Base-by-base conservation (phyloP, 1,284 basidiomycete genomes). In the Neonothopanus nambi region DNA sequence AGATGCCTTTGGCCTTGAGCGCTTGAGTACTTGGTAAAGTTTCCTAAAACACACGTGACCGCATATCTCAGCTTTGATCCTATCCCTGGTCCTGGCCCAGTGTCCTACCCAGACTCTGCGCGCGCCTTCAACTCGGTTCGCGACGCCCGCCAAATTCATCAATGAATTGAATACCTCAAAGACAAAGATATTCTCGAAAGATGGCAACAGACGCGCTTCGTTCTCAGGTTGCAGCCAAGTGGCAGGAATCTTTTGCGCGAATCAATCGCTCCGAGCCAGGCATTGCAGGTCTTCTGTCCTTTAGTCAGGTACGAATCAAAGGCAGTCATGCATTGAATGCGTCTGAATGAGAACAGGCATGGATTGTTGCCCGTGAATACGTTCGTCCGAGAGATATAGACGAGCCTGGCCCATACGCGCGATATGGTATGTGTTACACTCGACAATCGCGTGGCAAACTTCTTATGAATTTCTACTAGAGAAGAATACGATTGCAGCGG, bases 231-330 rank as follows among this genome's bases (percentile, higher is more conserved):
- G 77, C 79, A n/a, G 71, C 78, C 3, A 87, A 87, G 70, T 90
- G 87, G 87, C 82, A 87, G 58, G 78, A 84, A 26, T 75, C 84
- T 0, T 89, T 89, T 63, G 68, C 73, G 17, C 78, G 84, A 18
- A 71, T 90, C 46, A 90, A 90, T 62, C 75, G 78, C 21, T 70
- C 71, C 9, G 73, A 84, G 43, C 79, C 79, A 41, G 87, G 87
- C 5, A 87, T 89, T 54, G 69, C 80, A 9, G 87, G 88, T 9
- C 73, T 90, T 8, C 70, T 89, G 63, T 67, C 70, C 3, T 87
- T 86, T 65, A 86, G 83, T 58, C 75, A 85, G 67, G 87, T 85
- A 61, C 45, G 72, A 63, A 48, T 17, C 38, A 15, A 46, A 48
- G 18, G 23, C 15, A 8, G 20, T 12, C 30, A 24, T 40, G 35